Evolutionary conservation across 768 basidiomycete genomes (phyloP), one percentile per base, ranked within the genome.

Genomic region (Coprinopsis sp.): DNA sequence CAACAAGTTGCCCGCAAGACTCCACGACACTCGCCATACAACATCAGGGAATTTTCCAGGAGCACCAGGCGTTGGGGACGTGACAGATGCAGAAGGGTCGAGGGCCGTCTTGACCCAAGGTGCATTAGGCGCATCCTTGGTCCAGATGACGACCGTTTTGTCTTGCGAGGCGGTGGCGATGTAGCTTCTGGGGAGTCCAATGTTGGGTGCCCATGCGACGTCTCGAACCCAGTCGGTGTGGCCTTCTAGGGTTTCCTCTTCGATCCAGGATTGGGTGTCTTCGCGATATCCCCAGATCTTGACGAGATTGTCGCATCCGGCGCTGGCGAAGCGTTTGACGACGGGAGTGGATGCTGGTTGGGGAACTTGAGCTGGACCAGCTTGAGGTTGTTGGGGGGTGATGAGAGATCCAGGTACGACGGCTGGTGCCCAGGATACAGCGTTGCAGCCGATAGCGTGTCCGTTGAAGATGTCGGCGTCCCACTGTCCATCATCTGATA

Each of bases 1-100:
- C 37, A 99, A 74, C 42, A 99, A 78, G 60, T 97, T 98, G 14
- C 95, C 95, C 1, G 94, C 91, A 21, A 97, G 77, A 54, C 91
- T 94, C 96, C 96, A 99, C 36, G 89, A 91, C 27, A 97, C 92
- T n/a, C 94, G 80, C 96, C 95, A 99, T 21, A 97, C 93, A 4
- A 93, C 91, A 62, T 98, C 95, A 2, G 91, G 90, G 71, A 98
- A 98, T 62, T 87, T 92, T 19, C 88, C 88, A 13, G 64, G 70
- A 34, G 62, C 66, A 6, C 72, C 71, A 6, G 71, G 70, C 7
- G 71, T 65, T 37, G 74, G 68, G 3, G 73, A 68, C 1, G 73
- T 66, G 31, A 74, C 65, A 5, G 76, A 66, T 7, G 74, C 69
- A 2, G 79, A 78, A 1, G 88, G 87, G 57, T 93, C 88, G 28